Conservation (phyloP, 2,329 filamentous ascomycete species). For the Diaporthe sp. region DNA sequence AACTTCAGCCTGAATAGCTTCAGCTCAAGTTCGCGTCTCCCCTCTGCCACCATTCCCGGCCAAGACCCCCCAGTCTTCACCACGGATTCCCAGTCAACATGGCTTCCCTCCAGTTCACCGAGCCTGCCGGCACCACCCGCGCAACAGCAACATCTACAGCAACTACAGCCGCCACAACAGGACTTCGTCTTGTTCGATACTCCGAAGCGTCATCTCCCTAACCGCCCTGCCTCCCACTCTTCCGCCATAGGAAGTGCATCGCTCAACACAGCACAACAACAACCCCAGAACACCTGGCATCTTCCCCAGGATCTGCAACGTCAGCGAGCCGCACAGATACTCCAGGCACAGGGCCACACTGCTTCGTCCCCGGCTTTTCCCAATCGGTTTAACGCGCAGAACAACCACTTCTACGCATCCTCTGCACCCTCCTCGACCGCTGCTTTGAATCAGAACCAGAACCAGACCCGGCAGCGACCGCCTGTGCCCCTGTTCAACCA, state of each 20-base stretch:
- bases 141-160: conserved; percentile 64
- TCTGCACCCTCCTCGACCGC: conserved; percentile 73
- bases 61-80: conserved; percentile 83
- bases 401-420: conserved; percentile 76
- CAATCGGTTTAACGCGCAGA: conserved; percentile 68
- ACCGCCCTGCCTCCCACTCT: conserved; percentile 56
- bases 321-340: conserved; percentile 71
- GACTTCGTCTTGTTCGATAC: conserved; percentile 86
- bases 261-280: conserved; percentile 58
- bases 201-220: conserved; percentile 61
- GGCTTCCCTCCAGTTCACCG: conserved; percentile 79
- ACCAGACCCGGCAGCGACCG: conserved; percentile 61
- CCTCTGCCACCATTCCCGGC: conserved; percentile 71
- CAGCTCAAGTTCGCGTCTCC: conserved; percentile 69
- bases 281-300: conserved; percentile 51
- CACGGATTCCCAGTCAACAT: conserved; percentile 87
- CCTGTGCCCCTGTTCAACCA: conserved; percentile 81
- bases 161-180: conserved; percentile 70
- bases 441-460: conserved; percentile 67
- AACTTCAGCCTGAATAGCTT: conserved; percentile 71
- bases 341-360: conserved; percentile 70
- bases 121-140: conserved; percentile 75
- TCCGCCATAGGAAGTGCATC: conserved; percentile 57
- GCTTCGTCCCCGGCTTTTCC: conserved; percentile 67
- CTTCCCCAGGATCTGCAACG: conserved; percentile 59